Evolutionary conservation across 2,329 filamentous ascomycete genomes (phyloP), one percentile per base, ranked within the genome.

Genomic region (Aspergillus calidoustus): DNA sequence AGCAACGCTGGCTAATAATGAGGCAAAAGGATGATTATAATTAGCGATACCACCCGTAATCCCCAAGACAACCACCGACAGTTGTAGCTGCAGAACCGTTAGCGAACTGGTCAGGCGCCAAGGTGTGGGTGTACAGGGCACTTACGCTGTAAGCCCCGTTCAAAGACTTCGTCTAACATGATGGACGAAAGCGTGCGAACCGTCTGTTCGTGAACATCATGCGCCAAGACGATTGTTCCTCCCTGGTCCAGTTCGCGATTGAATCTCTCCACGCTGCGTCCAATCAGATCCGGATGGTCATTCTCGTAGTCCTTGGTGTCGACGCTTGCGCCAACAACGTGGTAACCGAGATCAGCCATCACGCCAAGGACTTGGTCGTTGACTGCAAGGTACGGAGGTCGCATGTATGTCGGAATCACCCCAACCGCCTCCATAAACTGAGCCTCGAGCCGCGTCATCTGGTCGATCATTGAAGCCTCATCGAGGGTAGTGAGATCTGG

Each of bases 51-150:
- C 84, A 87, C 64, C 82, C 79, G 17, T 72, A 76, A 60, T 88
- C 84, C 0, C 81, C 81, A 17, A 88, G 76, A 60, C 86, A 88
- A 62, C 87, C 83, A 0, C 84, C 86, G 4, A 87, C 81, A 1
- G 85, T 85, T 30, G 85, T 83, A 48, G 81, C 80, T 70, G 53
- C 38, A 58, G 47, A 30, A 49, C 23, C 7, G 17, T 44, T 43
- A 60, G 17, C 44, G 9, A 23, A 19, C 41, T 5, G 1, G 23
- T 19, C 25, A 49, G 47, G 28, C 38, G 41, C 15, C 52, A 30
- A 7, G 57, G 48, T 11, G 25, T 11, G 23, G 43, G 30, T n/a
- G 5, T 30, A 22, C 51, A 30, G 17, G 50, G 11, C 7, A 68
- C 74, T 38, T 68, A 76, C 74, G 62, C 19, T 55, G 59, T 59